Conservation (phyloP, 73 alveolate genomes). For the Paramecium biaurelia region DNA sequence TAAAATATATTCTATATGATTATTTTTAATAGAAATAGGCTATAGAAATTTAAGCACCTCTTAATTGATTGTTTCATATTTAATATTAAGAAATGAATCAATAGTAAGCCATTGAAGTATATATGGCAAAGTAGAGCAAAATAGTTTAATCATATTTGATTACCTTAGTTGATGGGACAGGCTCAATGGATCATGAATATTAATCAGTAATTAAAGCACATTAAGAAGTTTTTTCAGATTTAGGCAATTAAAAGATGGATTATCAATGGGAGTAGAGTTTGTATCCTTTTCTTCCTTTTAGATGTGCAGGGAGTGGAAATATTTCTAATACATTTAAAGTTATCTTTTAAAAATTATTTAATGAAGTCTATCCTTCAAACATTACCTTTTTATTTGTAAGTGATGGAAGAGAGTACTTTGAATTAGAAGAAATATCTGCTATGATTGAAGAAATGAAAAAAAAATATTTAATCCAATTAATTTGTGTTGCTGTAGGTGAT, state of each 20-base stretch:
- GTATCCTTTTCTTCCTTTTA: not conserved
- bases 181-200: not conserved
- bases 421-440: not conserved
- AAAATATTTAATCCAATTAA: not conserved
- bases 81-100: not conserved
- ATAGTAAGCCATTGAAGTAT: not conserved
- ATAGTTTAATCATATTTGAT: not conserved
- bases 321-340: not conserved
- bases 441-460: not conserved
- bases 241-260: not conserved
- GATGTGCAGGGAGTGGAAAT: not conserved
- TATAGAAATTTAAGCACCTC: no score
- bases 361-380: not conserved
- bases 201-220: not conserved
- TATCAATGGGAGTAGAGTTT: not conserved
- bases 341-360: not conserved
- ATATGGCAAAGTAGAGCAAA: not conserved
- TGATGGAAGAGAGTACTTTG: not conserved
- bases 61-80: no score
- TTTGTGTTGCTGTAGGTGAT: not conserved
- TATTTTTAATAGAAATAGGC: not conserved
- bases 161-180: not conserved
- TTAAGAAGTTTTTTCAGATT: not conserved
- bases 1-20: no score
- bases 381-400: not conserved